Conservation (phyloP, 257 asterid species). For the Nicotiana sylvestris region DNA sequence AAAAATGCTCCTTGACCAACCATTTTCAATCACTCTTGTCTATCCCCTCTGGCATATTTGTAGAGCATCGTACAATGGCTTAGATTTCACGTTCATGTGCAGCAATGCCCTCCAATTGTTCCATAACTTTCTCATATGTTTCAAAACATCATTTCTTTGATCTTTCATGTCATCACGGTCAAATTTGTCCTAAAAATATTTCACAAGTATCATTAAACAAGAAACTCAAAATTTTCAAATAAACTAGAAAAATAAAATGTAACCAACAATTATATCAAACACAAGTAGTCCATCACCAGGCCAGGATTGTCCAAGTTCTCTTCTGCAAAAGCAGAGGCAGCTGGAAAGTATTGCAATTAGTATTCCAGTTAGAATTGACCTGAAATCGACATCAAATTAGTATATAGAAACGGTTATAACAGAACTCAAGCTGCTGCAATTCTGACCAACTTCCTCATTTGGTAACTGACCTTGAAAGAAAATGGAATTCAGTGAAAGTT, state of each 20-base stretch:
- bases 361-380: too few species aligned
- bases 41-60: not conserved
- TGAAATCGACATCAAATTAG: too few species aligned
- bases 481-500: conserved; percentile 41
- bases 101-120: not conserved
- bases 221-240: too few species aligned
- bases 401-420: conserved; percentile 45
- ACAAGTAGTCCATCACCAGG: too few species aligned
- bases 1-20: not conserved
- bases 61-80: not conserved
- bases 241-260: too few species aligned
- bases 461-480: conserved; percentile 48
- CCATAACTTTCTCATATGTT: not conserved
- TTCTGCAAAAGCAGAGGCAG: too few species aligned
- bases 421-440: conserved; percentile 48
- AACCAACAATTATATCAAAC: too few species aligned
- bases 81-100: not conserved
- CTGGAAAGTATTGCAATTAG: too few species aligned
- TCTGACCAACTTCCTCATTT: conserved; percentile 46
- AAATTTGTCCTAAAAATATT: not conserved
- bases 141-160: not conserved
- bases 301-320: too few species aligned
- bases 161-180: not conserved
- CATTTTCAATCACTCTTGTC: not conserved
- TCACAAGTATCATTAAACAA: too few species aligned